These are phyloP conservation scores for Vaccinium myrtillus DNA, from an alignment of 148 eudicot species.

Conservation along the genomic window DNA sequence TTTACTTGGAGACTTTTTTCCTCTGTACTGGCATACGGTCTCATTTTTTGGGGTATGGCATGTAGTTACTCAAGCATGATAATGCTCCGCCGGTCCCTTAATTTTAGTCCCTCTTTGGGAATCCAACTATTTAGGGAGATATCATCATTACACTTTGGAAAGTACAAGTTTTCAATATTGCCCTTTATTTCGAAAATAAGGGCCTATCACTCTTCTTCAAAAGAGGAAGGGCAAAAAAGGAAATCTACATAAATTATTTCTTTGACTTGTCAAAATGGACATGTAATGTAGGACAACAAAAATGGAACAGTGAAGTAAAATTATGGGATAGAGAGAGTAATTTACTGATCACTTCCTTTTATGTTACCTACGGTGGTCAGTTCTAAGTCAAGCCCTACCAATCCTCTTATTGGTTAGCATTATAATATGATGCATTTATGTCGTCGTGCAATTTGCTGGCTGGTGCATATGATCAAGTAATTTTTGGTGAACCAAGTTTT, in stretches of 20 bases:
- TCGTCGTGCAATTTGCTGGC: neutral
- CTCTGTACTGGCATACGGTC: neutral
- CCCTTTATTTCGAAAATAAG: neutral
- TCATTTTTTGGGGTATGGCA: neutral
- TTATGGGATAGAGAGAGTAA: neutral
- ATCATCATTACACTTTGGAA: too few species aligned
- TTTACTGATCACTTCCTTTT: neutral
- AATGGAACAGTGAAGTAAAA: neutral
- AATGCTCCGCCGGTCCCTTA: neutral
- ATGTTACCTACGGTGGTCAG: constrained; percentile 3
- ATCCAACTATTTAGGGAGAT: neutral
- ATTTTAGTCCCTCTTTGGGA: neutral
- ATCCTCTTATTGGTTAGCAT: neutral
- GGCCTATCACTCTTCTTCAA: neutral
- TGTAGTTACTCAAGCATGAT: neutral
- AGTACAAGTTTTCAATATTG: neutral
- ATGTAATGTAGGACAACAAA: neutral
- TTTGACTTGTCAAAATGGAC: neutral
- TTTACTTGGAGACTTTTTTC: neutral
- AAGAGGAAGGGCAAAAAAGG: neutral
- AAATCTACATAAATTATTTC: neutral
- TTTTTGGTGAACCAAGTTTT: constrained; percentile 7
- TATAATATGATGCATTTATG: neutral
- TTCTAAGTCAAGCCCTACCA: neutral
- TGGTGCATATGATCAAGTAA: neutral